Percentiles rank a stretch among this genome's conserved stretches.
phyloP scores from a whole-genome alignment of 140 eudicot species.

The Anethum foeniculum region DNA sequence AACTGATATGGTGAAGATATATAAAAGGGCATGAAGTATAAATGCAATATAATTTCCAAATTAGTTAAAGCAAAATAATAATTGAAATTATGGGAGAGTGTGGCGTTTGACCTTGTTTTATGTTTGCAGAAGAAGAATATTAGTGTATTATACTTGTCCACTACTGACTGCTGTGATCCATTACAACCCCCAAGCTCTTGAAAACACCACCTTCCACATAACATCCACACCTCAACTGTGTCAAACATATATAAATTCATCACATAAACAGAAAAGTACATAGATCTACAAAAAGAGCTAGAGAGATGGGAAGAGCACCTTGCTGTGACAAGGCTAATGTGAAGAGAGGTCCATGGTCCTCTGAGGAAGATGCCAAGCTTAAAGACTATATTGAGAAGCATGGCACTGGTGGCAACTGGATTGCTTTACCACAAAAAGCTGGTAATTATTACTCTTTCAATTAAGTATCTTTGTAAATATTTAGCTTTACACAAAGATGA shows the following conservation, averaged over 20 bases:
- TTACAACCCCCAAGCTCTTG: not conserved
- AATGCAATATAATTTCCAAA: too few species aligned
- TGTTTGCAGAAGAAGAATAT: not conserved
- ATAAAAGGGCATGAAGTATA: too few species aligned
- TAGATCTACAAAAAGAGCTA: not conserved
- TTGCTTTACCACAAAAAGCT: constrained; percentile 27
- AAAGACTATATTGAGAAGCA: constrained; percentile 22
- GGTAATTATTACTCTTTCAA: constrained; percentile 8
- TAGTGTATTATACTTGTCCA: not conserved
- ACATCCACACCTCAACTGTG: not conserved
- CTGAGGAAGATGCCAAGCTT: constrained; percentile 43
- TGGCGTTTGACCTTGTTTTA: not conserved
- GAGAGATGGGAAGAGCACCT: constrained; percentile 43
- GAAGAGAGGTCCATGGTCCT: constrained; percentile 44
- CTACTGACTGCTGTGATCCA: constrained; percentile 1
- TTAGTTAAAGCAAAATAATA: not conserved
- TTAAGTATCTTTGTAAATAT: too few species aligned
- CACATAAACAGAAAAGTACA: not conserved
- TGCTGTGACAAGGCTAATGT: constrained; percentile 44
- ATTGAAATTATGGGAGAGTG: not conserved
- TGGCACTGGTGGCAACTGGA: not conserved
- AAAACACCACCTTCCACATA: constrained; percentile 5
- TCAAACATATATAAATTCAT: not conserved
- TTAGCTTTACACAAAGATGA: too few species aligned
- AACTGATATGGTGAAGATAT: too few species aligned